Base-by-base conservation (phyloP, 2,329 filamentous ascomycete species). In the Elsinoe ampelina region DNA sequence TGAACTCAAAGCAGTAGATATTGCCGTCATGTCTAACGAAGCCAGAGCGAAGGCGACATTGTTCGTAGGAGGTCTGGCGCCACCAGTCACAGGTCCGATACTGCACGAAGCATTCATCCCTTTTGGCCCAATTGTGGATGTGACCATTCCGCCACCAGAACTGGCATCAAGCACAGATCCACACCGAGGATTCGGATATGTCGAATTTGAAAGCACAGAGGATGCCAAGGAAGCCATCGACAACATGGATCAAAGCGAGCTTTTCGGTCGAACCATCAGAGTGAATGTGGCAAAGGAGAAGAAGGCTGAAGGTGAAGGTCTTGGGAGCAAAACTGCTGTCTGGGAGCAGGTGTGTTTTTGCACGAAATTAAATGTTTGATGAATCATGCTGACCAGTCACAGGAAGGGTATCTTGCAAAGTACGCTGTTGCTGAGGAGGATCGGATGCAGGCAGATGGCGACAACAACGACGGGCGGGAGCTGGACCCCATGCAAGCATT, bases 181-280 rank as follows among this genome's bases (percentile, higher is more conserved):
- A 30, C 93, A 98, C 70, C 80, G 91, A 54, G 93, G 95, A 0
- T 98, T 97, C 71, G 93, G 91, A 58, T 97, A 98, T 69, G 88
- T 98, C 52, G 93, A 98, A 68, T 98, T 88, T 67, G 90, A 96
- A 65, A 81, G 89, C 58, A 79, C 83, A 11, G 82, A 85, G 58
- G 93, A 98, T 72, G 92, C 91, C 26, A 85, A 85, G 66, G 92
- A 97, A 72, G 93, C 93, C 52, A 95, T 98, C 70, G 90, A 97
- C 77, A 98, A 98, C 69, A 97, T 98, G 92, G 89, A 98, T 69
- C 90, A 95, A 70, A 87, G 91, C 59, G 92, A 97, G 73, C 81
- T 98, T 45, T 97, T 92, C 69, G 95, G 93, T 10, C 83, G 89
- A 59, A 85, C 93, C 12, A 86, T 98, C 70, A 95, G 91, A 70